phyloP scores from a whole-genome alignment of 2,329 filamentous ascomycete genomes.

The Xylariaceae sp. region DNA sequence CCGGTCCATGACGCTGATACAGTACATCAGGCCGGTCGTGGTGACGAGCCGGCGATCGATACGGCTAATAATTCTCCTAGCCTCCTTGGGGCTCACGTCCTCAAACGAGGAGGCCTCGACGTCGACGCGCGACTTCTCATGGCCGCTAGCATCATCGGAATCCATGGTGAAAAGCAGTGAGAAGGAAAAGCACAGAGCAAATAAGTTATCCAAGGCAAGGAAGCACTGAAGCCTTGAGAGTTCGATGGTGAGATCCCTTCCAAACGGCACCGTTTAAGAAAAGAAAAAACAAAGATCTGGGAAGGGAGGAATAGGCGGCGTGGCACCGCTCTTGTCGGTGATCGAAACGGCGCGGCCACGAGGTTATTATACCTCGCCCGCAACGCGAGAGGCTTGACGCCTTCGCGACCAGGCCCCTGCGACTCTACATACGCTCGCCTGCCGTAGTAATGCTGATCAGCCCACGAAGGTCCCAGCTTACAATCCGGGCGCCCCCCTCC shows the following conservation, averaged over 20 bases:
- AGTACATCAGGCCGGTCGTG: conserved; percentile 64
- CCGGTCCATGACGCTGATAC: conserved; percentile 72
- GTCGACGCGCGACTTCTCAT: conserved; percentile 21
- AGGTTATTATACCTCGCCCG: conserved; percentile 16
- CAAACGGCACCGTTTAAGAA: conserved; percentile 10
- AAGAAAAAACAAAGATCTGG: conserved; percentile 2
- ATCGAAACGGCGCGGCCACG: conserved; percentile 7
- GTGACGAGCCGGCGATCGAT: conserved; percentile 63
- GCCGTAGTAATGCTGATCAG: neutral
- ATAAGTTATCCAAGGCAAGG: neutral
- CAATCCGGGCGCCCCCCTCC: too few relatives aligned
- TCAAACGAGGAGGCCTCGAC: conserved; percentile 25
- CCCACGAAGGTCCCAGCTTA: neutral
- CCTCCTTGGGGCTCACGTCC: conserved; percentile 57
- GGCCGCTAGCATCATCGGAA: conserved; percentile 15
- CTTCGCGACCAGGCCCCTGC: neutral
- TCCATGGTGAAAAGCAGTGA: conserved; percentile 10
- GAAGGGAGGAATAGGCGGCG: conserved; percentile 3
- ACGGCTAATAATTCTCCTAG: conserved; percentile 62
- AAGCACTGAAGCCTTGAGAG: conserved; percentile 4
- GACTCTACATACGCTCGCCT: neutral
- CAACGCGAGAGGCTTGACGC: neutral
- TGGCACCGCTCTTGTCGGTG: conserved; percentile 3
- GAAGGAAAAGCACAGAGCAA: neutral
- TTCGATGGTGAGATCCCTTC: conserved; percentile 7